Evolutionary conservation across 2,329 filamentous ascomycete genomes (phyloP), one percentile per base, ranked within the genome.

Genomic region (Diplodia intermedia): DNA sequence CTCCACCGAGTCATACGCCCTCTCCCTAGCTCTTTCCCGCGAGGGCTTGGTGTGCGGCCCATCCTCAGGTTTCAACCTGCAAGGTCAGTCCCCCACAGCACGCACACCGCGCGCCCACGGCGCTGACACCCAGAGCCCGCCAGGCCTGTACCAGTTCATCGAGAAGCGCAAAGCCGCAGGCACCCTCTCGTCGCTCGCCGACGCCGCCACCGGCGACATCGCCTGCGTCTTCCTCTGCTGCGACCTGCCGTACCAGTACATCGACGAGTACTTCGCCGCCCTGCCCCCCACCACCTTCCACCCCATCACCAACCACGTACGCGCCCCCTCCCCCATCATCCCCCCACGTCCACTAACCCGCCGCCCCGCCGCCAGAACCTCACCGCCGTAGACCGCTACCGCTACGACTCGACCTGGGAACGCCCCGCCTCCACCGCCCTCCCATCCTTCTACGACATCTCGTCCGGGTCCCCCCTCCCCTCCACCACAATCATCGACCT

Each of bases 211-310:
- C n/a, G 84, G 84, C 1, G 76, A 81, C 61, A 78, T 85, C 1
- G 80, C 84, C 69, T 86, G 84, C 55, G 86, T 87, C 0, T 89
- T 89, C 73, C 74, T 89, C 3, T 89, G 87, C 76, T 89, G 87
- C 68, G 88, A 90, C 68, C 70, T 89, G 31, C 88, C 88, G 0
- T 89, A 89, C 70, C 87, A 89, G 72, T 89, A 89, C 69, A 82
- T 89, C 54, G 79, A 82, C 29, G 85, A 86, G 70, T 89, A 89
- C 72, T 89, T 88, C 71, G 80, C 84, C 31, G 88, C 87, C 71
- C 77, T 89, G 12, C 82, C 79, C 1, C 71, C 79, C 1, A 77
- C 78, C 1, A 75, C 83, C 56, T 88, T 88, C 72, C 83, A 81
- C 2, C 74, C 81, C 0, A 86, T 88, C 40, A 75, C 77, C 18